Evolutionary conservation across 345 rosid genomes (phyloP), one percentile per base, ranked within the genome.

Genomic region (Fremontodendron californicum): DNA sequence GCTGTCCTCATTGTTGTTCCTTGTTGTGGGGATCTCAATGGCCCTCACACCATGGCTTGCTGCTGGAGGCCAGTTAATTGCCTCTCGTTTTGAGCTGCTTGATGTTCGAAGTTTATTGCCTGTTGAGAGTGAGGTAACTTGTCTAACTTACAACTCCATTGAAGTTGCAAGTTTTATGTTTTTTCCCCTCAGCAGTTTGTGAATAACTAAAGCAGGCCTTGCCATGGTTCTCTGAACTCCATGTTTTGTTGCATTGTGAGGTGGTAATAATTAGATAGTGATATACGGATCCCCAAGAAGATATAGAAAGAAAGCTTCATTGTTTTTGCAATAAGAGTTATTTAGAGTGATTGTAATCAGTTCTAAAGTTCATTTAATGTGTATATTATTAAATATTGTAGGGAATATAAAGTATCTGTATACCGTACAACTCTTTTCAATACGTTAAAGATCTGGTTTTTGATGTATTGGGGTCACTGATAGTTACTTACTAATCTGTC

Each of bases 21-120:
- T 95, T 84, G 91, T 93, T 62, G 99, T 95, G 84, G 99, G 99
- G 74, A 84, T 95, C 75, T 93, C 99, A 78, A 95, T 95, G 99
- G 99, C 99, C 81, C 68, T 95, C 74, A 95, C 99, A 46, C 99
- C 99, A 48, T 95, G 93, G 94, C 86, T 95, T 73, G 99, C 99
- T 80, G 98, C 99, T 84, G 99, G 99, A 71, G 98, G 99, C 76
- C 99, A 95, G 84, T 82, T 95, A 79, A 86, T 95, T 82, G 99
- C 99, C 62, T 93, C 99, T 69, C 94, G 97, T 27, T 95, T 93
- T 87, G 99, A 95, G 85, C 88, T 83, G 86, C 97, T 90, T 76
- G 99, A 95, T 81, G 99, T 95, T 78, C 83, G 98, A 77, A 95
- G 99, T 86, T 86, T 95, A 73, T 82, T 93, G 81, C 99, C 99